Evolutionary conservation across 352 stramenopile species (phyloP).

Genomic region (Globisporangium acanthophoron): DNA sequence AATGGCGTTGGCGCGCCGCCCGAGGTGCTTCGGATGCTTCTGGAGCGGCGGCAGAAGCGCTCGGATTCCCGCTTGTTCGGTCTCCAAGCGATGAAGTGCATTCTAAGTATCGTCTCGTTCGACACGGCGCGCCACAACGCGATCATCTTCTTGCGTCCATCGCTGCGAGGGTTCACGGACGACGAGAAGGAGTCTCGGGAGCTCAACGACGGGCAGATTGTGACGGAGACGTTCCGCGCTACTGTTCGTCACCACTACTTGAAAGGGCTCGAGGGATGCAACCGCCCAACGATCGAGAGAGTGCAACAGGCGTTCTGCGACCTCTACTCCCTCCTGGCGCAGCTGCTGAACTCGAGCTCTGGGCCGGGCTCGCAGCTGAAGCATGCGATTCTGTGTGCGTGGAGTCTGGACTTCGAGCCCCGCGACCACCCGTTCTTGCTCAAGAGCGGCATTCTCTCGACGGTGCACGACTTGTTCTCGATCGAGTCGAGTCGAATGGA

Average conservation of each 20-base stretch:
- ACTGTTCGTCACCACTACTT: constrained; percentile 84
- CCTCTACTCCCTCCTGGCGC: constrained; percentile 65
- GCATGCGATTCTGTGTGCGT: constrained; percentile 76
- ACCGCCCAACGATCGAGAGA: constrained; percentile 42
- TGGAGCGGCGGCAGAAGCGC: constrained; percentile 68
- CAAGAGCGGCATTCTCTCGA: constrained; percentile 70
- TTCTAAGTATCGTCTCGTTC: constrained; percentile 67
- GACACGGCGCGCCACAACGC: constrained; percentile 71
- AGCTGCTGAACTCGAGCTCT: constrained; percentile 30
- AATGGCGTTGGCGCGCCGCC: constrained; percentile 75
- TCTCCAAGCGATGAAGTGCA: constrained; percentile 74
- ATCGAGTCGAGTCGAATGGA: constrained; percentile 47
- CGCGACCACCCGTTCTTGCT: constrained; percentile 78
- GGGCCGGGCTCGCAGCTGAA: constrained; percentile 55
- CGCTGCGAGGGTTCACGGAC: constrained; percentile 81
- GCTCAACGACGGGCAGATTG: constrained; percentile 65
- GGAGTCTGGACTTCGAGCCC: constrained; percentile 80
- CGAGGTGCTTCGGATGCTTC: constrained; percentile 59
- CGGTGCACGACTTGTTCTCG: constrained; percentile 70
- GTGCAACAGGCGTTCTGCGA: constrained; percentile 70
- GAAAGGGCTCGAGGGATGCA: constrained; percentile 83
- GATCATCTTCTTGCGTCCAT: constrained; percentile 78
- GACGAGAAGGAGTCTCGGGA: constrained; percentile 80
- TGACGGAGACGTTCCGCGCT: constrained; percentile 78
- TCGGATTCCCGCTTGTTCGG: constrained; percentile 75